These are phyloP conservation scores for Acacia pycnantha DNA, from an alignment of 331 rosid genomes.

Conservation along the genomic window DNA sequence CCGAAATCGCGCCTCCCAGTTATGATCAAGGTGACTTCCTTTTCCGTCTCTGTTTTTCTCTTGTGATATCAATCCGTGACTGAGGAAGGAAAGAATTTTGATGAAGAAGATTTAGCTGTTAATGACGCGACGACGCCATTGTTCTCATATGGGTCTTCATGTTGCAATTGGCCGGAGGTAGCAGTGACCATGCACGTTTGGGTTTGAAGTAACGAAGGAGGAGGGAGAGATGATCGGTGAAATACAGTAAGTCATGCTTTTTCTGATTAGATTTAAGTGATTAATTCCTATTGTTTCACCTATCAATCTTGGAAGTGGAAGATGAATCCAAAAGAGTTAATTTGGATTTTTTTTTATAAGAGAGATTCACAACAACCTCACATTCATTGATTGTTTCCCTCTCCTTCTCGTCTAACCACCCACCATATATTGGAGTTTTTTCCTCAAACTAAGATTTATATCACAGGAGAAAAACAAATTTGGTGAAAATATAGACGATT, in stretches of 20 bases:
- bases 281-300: background rate
- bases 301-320: background rate
- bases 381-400: background rate
- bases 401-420: background rate
- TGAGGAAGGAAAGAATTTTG: no score
- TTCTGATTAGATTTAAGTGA: background rate
- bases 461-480: background rate
- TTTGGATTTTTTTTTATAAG: background rate
- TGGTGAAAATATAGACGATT: no score
- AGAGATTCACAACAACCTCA: background rate
- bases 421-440: background rate
- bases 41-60: no score
- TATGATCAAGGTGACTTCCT: no score
- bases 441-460: no score
- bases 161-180: slow-evolving; percentile 19
- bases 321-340: background rate
- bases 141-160: slow-evolving; percentile 17
- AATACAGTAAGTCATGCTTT: slow-evolving; percentile 4
- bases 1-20: no score
- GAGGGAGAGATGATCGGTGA: background rate
- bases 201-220: background rate
- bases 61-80: no score
- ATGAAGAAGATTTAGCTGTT: background rate
- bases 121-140: background rate
- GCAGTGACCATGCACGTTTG: slow-evolving; percentile 23